These are phyloP conservation scores for Exophiala sp. DNA, from an alignment of 2,329 filamentous ascomycete species.

Conservation along the genomic window DNA sequence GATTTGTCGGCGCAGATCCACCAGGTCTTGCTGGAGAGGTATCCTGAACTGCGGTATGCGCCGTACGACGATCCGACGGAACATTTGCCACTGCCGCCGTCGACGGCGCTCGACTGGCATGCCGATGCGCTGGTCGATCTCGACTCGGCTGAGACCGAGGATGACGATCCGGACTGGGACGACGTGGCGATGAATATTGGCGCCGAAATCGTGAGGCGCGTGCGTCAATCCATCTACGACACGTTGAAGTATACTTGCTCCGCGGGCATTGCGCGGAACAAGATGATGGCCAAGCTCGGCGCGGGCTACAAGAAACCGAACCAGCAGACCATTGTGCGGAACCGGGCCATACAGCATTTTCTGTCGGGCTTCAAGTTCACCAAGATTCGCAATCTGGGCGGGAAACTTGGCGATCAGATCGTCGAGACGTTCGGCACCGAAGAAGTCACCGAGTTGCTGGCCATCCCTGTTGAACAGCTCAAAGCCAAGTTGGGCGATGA, in stretches of 20 bases:
- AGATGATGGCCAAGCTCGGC: conserved; percentile 90
- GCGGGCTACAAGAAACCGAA: conserved; percentile 91
- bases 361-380: conserved; percentile 83
- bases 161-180: conserved; percentile 89
- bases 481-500: conserved; percentile 75
- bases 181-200: conserved; percentile 82
- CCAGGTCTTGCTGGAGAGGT: conserved; percentile 65
- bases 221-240: conserved; percentile 63
- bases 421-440: conserved; percentile 77
- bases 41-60: conserved; percentile 63
- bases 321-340: conserved; percentile 86
- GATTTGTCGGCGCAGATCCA: conserved; percentile 85
- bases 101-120: conserved; percentile 72
- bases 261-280: conserved; percentile 81
- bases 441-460: conserved; percentile 66
- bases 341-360: conserved; percentile 73
- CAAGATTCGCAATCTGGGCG: conserved; percentile 90
- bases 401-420: conserved; percentile 85
- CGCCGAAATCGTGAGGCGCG: conserved; percentile 75
- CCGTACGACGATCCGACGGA: conserved; percentile 68
- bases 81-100: conserved; percentile 64
- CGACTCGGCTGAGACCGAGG: conserved; percentile 64
- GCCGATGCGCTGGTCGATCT: conserved; percentile 76
- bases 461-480: conserved; percentile 66
- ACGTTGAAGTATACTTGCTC: conserved; percentile 84